phyloP scores from a whole-genome alignment of 129 eudicot species.

The Mikania micrantha region DNA sequence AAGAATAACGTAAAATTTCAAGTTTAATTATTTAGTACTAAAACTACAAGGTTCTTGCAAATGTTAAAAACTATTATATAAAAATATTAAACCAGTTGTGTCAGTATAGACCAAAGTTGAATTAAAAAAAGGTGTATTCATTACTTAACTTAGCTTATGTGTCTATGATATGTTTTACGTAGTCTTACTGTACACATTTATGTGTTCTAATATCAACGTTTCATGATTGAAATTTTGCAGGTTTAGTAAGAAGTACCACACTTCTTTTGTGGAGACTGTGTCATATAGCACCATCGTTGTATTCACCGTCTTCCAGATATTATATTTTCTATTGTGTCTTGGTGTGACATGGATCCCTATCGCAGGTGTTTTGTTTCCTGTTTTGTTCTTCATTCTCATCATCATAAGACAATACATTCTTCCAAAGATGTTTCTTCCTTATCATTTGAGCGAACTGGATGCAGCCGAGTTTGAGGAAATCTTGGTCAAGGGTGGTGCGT shows the following conservation, averaged over 20 bases:
- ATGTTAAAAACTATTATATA: no score
- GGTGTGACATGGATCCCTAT: constrained; percentile 54
- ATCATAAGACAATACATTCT: constrained; percentile 33
- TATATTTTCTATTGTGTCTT: constrained; percentile 36
- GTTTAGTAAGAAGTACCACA: constrained; percentile 37
- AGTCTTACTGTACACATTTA: no score
- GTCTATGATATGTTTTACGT: no score
- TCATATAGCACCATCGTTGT: constrained; percentile 29
- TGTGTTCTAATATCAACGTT: neutral
- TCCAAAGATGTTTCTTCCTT: constrained; percentile 37
- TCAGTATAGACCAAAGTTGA: neutral
- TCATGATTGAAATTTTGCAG: constrained; percentile 19
- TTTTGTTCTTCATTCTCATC: constrained; percentile 41
- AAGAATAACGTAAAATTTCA: neutral
- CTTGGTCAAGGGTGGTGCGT: constrained; percentile 12
- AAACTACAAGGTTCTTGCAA: no score
- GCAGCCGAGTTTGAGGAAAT: constrained; percentile 51
- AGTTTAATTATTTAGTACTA: neutral
- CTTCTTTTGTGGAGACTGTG: constrained; percentile 37
- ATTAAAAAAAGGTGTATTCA: no score
- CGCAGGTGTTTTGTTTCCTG: constrained; percentile 50
- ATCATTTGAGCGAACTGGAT: constrained; percentile 41
- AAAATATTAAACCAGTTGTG: neutral
- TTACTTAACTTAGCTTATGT: no score
- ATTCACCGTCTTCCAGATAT: constrained; percentile 42